Conservation (phyloP, 805 yeast genomes). For the Limtongozyma cylindracea region DNA sequence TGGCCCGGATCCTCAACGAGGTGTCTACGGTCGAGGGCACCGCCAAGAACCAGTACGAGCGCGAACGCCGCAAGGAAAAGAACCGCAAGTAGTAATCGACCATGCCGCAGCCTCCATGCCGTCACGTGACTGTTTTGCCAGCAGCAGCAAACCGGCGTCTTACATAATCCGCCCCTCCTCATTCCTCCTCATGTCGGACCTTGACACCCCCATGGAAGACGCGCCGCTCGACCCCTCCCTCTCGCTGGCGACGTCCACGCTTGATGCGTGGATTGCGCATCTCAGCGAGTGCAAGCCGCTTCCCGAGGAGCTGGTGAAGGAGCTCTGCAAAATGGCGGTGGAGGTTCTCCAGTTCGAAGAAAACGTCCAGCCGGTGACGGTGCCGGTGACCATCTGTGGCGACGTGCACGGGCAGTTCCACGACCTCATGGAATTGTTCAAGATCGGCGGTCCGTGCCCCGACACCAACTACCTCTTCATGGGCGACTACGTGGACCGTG, state of each 20-base stretch:
- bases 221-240: conserved; percentile 15
- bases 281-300: too few species aligned
- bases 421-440: conserved; percentile 78
- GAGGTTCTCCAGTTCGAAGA: not conserved
- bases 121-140: too few species aligned
- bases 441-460: conserved; percentile 84
- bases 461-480: conserved; percentile 79
- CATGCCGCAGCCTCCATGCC: too few species aligned
- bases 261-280: conserved; percentile 3
- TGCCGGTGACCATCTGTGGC: conserved; percentile 94
- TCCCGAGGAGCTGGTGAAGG: conserved; percentile 21
- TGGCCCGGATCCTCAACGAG: conserved; percentile 67
- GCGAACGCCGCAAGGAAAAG: conserved; percentile 49
- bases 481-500: conserved; percentile 92
- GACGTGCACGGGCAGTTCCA: conserved; percentile 95
- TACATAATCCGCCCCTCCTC: too few species aligned
- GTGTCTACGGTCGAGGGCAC: conserved; percentile 90
- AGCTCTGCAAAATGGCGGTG: conserved; percentile 11
- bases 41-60: conserved; percentile 77
- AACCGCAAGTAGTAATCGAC: too few species aligned
- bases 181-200: conserved; percentile 77
- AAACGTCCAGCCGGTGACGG: conserved; percentile 84
- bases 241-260: conserved; percentile 7
- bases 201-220: conserved; percentile 73
- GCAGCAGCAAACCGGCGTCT: too few species aligned